phyloP scores from a whole-genome alignment of 1,284 basidiomycete species.

The Heterobasidion irregulare region DNA sequence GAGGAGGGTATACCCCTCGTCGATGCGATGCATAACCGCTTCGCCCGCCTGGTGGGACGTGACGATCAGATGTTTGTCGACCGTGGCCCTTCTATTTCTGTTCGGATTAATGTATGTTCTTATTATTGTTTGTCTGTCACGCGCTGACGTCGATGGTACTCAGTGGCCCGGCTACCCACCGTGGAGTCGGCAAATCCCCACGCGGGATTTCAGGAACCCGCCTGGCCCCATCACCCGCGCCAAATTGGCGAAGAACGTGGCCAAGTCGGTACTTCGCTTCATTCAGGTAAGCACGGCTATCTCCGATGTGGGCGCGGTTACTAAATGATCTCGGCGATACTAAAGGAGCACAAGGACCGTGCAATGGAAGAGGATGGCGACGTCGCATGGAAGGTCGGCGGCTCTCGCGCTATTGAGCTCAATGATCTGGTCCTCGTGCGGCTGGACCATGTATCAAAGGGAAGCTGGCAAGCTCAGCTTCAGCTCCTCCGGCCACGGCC shows the following conservation, averaged over 20 bases:
- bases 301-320: too few relatives aligned
- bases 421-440: conserved; percentile 64
- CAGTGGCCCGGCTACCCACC: conserved; percentile 73
- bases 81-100: conserved; percentile 69
- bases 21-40: conserved; percentile 38
- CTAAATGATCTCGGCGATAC: background rate
- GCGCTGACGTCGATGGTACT: background rate
- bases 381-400: conserved; percentile 47
- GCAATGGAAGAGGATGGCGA: conserved; percentile 54
- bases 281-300: conserved; percentile 21
- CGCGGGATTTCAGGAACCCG: conserved; percentile 65
- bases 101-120: conserved; percentile 53
- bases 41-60: conserved; percentile 34
- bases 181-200: conserved; percentile 74
- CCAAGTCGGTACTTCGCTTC: conserved; percentile 40
- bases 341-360: conserved; percentile 38
- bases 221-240: conserved; percentile 62
- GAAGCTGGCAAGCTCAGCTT: conserved; percentile 71
- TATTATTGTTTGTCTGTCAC: conserved; percentile 1
- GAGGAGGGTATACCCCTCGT: conserved; percentile 51
- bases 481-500: conserved; percentile 29
- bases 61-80: conserved; percentile 58
- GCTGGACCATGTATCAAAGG: conserved; percentile 72
- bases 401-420: conserved; percentile 41
- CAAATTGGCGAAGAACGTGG: conserved; percentile 61